Conservation (phyloP, 208 protist species). For the Acanthamoeba royreba region DNA sequence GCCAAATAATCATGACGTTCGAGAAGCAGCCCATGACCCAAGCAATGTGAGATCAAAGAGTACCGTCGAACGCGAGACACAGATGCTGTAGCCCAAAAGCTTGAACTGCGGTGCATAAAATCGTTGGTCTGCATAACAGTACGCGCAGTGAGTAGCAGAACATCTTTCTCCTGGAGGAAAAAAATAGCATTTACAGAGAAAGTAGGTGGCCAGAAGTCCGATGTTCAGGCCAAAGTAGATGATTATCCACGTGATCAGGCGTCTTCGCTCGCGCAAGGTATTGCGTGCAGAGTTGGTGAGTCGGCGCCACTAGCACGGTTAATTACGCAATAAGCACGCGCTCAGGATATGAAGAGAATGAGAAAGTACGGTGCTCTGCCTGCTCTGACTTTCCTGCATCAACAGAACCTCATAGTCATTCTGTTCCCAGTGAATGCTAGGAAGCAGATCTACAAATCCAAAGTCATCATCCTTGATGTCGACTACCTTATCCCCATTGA, state of each 20-base stretch:
- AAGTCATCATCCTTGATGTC: not conserved
- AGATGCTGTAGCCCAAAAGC: not conserved
- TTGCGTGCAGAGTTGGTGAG: not conserved
- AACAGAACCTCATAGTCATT: not conserved
- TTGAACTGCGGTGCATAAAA: not conserved
- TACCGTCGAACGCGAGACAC: not conserved
- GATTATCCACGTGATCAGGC: constrained; percentile 35
- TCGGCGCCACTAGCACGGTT: not conserved
- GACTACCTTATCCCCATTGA: not conserved
- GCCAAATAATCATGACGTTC: not conserved
- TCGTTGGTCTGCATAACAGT: not conserved
- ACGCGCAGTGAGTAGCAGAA: not conserved
- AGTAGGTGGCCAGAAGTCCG: not conserved
- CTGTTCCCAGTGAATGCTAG: not conserved
- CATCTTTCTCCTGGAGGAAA: not conserved
- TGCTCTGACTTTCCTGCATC: not conserved
- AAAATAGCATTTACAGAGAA: not conserved
- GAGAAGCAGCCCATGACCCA: not conserved
- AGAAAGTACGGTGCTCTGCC: not conserved
- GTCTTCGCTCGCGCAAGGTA: not conserved
- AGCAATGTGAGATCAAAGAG: not conserved
- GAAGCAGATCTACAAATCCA: not conserved
- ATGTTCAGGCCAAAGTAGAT: constrained; percentile 48
- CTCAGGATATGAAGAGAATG: not conserved
- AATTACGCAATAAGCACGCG: not conserved